phyloP scores from a whole-genome alignment of 139 green algal species.

The Zygnema circumcarinatum region DNA sequence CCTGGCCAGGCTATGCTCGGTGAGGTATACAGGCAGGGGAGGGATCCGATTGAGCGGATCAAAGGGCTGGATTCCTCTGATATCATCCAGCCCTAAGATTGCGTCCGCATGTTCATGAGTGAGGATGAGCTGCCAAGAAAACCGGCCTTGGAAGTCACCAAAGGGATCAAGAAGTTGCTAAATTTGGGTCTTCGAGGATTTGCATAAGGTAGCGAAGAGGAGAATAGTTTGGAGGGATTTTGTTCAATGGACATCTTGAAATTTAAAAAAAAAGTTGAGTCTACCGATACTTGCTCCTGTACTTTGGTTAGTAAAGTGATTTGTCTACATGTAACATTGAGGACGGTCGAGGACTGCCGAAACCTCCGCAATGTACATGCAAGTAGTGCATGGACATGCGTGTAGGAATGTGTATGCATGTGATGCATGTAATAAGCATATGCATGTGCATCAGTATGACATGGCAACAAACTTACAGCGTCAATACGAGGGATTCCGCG shows the following conservation, averaged over 20 bases:
- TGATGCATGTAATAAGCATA: too few relatives aligned
- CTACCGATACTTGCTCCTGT: too few relatives aligned
- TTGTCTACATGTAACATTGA: too few relatives aligned
- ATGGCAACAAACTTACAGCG: conserved; percentile 44
- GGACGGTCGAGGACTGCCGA: too few relatives aligned
- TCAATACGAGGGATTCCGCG: conserved; percentile 38
- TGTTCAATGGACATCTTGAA: neutral
- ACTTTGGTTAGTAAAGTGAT: too few relatives aligned
- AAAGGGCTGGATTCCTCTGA: conserved; percentile 50
- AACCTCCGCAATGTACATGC: too few relatives aligned
- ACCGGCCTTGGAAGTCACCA: too few relatives aligned
- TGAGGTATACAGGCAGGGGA: conserved; percentile 53
- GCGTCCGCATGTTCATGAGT: conserved; percentile 62
- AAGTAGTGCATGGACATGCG: too few relatives aligned
- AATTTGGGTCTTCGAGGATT: neutral
- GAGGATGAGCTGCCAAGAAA: conserved; percentile 49
- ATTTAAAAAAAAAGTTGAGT: too few relatives aligned
- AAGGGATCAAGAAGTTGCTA: neutral
- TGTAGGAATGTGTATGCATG: too few relatives aligned
- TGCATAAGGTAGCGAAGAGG: neutral
- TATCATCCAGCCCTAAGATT: conserved; percentile 59
- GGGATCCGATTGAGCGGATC: neutral
- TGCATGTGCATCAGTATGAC: conserved; percentile 56
- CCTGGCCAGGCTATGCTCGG: conserved; percentile 33
- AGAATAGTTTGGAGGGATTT: conserved; percentile 12